Evolutionary conservation across 169 alveolate genomes (phyloP).

Genomic region (Babesia sp.): DNA sequence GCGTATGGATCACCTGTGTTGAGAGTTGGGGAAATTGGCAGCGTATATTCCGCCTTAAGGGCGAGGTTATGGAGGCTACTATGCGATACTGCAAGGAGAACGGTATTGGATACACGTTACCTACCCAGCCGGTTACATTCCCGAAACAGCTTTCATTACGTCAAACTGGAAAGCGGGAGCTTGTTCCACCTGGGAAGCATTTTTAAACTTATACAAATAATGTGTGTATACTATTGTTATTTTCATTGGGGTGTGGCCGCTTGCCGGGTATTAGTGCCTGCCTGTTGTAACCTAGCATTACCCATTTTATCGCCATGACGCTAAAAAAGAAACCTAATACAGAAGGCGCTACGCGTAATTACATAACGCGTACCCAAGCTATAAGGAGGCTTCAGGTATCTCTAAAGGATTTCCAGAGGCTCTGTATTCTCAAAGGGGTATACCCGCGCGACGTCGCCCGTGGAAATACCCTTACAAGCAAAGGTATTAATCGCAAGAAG

Average conservation of each 20-base stretch:
- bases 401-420: slow-evolving; percentile 90
- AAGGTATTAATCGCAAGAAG: slow-evolving; percentile 79
- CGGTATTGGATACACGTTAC: slow-evolving; percentile 68
- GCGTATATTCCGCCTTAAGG: slow-evolving; percentile 69
- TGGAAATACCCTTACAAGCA: slow-evolving; percentile 82
- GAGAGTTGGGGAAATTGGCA: slow-evolving; percentile 84
- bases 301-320: slow-evolving; percentile 38
- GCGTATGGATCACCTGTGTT: slow-evolving; percentile 78
- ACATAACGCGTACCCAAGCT: slow-evolving; percentile 68
- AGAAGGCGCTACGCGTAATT: slow-evolving; percentile 65
- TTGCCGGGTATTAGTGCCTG: neutral
- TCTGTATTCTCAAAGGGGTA: slow-evolving; percentile 98
- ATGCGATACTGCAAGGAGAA: slow-evolving; percentile 66
- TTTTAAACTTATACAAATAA: neutral
- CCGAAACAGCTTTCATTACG: slow-evolving; percentile 65
- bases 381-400: slow-evolving; percentile 65
- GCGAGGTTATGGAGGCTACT: slow-evolving; percentile 72
- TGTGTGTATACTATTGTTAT: neutral
- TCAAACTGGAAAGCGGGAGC: neutral
- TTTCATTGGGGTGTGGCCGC: neutral
- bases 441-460: slow-evolving; percentile 98
- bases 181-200: neutral
- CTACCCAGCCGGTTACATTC: slow-evolving; percentile 73
- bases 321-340: slow-evolving; percentile 60
- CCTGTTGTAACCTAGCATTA: neutral